phyloP scores from a whole-genome alignment of 192 early-diverging fungal species.

The Dissophora globulifera region DNA sequence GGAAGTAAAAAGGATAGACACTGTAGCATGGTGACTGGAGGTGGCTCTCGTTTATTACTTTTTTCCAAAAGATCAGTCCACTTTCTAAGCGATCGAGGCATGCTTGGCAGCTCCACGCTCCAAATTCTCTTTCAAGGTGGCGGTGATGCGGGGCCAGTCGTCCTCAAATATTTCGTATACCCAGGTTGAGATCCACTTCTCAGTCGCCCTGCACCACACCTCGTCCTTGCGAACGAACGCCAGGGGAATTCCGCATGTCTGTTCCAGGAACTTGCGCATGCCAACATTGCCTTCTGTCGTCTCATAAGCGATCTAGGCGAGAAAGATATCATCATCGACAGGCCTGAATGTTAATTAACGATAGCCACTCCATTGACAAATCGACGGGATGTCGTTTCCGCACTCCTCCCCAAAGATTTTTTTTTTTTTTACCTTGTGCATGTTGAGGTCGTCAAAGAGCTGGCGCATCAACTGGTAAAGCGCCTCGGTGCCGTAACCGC shows the following conservation, averaged over 20 bases:
- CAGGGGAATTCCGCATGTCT: conserved; percentile 19
- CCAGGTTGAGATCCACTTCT: conserved; percentile 38
- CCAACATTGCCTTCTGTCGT: conserved; percentile 40
- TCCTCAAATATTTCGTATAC: conserved; percentile 45
- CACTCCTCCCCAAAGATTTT: too few relatives aligned
- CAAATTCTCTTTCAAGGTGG: conserved; percentile 20
- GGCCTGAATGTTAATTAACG: background rate
- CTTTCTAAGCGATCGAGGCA: conserved; percentile 2
- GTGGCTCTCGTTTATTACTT: too few relatives aligned
- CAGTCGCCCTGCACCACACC: conserved; percentile 14
- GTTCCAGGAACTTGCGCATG: conserved; percentile 47
- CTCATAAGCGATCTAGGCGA: conserved; percentile 42
- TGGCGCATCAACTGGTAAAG: conserved; percentile 43
- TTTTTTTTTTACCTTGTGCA: conserved; percentile 56
- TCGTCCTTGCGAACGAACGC: conserved; percentile 36
- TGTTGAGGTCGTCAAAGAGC: conserved; percentile 42
- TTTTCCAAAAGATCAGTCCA: too few relatives aligned
- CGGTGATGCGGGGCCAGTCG: conserved; percentile 47
- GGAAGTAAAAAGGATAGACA: too few relatives aligned
- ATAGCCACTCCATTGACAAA: too few relatives aligned
- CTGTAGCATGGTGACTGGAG: too few relatives aligned
- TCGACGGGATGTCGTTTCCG: too few relatives aligned
- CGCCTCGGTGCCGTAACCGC: conserved; percentile 46
- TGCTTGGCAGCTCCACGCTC: conserved; percentile 30
- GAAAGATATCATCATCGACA: background rate